These are phyloP conservation scores for Cucurbita maxima DNA, from an alignment of 306 rosid species.

Conservation along the genomic window DNA sequence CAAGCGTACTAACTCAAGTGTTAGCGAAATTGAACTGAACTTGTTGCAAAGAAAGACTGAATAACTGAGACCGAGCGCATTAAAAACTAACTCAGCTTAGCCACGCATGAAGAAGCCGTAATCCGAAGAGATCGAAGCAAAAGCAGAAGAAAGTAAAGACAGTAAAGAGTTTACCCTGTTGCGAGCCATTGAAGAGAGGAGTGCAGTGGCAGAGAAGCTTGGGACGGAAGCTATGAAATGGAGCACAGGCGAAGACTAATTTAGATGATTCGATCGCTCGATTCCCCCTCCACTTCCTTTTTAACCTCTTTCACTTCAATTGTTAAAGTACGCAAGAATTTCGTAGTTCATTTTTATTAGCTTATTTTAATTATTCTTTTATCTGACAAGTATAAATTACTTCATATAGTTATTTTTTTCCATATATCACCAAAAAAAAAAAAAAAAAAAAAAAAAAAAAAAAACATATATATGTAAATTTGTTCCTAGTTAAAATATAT, in stretches of 20 bases:
- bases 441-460: too few relatives aligned
- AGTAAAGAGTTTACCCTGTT: conserved; percentile 30
- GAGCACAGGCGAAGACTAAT: background rate
- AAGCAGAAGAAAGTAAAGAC: background rate
- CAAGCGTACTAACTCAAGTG: background rate
- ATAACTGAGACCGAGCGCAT: background rate
- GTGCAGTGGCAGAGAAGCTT: background rate
- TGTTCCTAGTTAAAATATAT: too few relatives aligned
- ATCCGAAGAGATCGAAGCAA: background rate
- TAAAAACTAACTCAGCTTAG: background rate
- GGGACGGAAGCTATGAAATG: background rate
- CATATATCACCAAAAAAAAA: too few relatives aligned
- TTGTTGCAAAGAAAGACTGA: background rate
- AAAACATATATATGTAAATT: too few relatives aligned
- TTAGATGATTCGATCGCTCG: background rate
- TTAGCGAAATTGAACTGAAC: background rate
- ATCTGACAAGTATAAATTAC: too few relatives aligned
- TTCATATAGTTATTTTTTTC: too few relatives aligned
- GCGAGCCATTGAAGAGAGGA: conserved; percentile 43
- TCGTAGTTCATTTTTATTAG: too few relatives aligned
- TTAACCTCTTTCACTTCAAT: too few relatives aligned
- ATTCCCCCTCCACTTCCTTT: background rate
- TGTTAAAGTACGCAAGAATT: too few relatives aligned
- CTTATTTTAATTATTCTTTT: too few relatives aligned
- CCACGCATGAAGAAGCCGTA: background rate